Evolutionary conservation across 306 rosid species (phyloP).

Genomic region (Ammopiptanthus mongolicus): DNA sequence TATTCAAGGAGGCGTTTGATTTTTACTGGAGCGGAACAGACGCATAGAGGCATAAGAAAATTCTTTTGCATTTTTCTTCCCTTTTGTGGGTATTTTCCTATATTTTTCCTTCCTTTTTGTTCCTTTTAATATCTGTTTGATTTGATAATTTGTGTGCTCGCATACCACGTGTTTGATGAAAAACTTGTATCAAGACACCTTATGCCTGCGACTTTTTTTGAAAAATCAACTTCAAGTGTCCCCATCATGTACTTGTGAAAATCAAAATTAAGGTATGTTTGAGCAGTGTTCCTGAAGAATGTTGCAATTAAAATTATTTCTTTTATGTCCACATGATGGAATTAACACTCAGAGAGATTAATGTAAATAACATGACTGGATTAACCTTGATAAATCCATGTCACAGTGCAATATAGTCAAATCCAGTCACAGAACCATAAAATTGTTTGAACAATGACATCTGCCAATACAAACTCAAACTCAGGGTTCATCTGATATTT

Average conservation of each 20-base stretch:
- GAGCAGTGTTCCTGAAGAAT: conserved; percentile 49
- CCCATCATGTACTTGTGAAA: conserved; percentile 50
- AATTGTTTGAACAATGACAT: conserved; percentile 80
- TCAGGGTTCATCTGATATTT: background rate
- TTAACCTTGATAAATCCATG: conserved; percentile 76
- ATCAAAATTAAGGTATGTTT: background rate
- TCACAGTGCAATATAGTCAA: conserved; percentile 71
- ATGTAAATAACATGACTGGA: background rate
- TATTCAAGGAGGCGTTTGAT: no score
- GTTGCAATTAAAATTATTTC: background rate
- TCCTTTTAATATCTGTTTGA: no score
- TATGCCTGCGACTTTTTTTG: conserved; percentile 69
- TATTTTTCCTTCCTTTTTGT: no score
- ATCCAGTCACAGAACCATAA: conserved; percentile 55
- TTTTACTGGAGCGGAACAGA: no score
- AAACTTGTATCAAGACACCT: no score
- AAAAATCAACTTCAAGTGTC: conserved; percentile 76
- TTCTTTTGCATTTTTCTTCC: no score
- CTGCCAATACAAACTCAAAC: conserved; percentile 36
- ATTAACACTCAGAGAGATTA: background rate
- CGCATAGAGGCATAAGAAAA: no score
- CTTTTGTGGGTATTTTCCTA: no score
- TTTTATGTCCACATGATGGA: background rate
- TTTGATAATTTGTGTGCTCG: no score
- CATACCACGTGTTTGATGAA: no score